These are phyloP conservation scores for Fomitopsis serialis DNA, from an alignment of 768 basidiomycete species.

Conservation along the genomic window DNA sequence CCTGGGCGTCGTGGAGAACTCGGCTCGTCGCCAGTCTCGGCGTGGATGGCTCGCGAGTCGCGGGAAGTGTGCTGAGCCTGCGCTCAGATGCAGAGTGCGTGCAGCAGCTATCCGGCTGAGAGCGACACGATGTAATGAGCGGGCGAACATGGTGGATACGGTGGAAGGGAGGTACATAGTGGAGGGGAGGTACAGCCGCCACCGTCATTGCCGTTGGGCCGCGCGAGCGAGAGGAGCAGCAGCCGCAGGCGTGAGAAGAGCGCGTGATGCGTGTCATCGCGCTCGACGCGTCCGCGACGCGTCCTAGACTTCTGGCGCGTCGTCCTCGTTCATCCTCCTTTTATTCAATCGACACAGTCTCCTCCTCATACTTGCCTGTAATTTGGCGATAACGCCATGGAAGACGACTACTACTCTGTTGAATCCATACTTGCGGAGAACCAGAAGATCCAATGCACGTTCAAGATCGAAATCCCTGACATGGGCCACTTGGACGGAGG, in stretches of 20 bases:
- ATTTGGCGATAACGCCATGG: conserved; percentile 58
- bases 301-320: not conserved
- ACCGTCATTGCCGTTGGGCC: not conserved
- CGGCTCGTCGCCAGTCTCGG: not conserved
- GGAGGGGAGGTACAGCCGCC: not conserved
- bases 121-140: not conserved
- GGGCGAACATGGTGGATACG: not conserved
- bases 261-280: not conserved
- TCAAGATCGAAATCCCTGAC: conserved; percentile 77
- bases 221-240: too few relatives aligned
- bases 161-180: not conserved
- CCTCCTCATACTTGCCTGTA: too few relatives aligned
- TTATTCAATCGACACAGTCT: too few relatives aligned
- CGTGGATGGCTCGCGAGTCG: not conserved
- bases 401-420: conserved; percentile 88
- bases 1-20: conserved; percentile 4
- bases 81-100: not conserved
- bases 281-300: not conserved
- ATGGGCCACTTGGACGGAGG: conserved; percentile 91
- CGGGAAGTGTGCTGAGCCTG: not conserved
- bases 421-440: conserved; percentile 91
- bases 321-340: too few relatives aligned
- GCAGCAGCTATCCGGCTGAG: not conserved
- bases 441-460: conserved; percentile 92
- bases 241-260: not conserved